Base-by-base conservation (phyloP, 176 grass and related monocot genomes). In the Oryza brachyantha region DNA sequence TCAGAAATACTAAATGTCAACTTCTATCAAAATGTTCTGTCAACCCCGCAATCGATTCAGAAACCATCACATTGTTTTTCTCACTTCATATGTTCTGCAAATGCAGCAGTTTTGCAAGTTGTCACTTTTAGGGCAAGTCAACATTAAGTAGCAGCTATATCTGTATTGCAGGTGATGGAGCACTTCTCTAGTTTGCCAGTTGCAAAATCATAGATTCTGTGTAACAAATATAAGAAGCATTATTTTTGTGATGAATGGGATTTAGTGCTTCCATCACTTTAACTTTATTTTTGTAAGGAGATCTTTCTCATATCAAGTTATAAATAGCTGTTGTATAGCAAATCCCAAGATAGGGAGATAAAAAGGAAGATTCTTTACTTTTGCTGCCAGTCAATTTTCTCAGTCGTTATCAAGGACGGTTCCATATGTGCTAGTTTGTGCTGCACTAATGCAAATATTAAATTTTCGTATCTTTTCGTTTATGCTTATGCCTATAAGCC, bases 201-300 rank as follows among this genome's bases (percentile, higher is more conserved):
- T 13, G 22, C 37, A 8, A 68, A 26, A 68, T 26, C 5, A 41
- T 41, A 21, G 21, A 24, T 24, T 57, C 7, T 57, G 48, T 52
- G 19, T 19, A 52, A 52, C 48, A 52, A 17, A n/a, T 52, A 52
- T 52, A 19, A 19, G 43, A 46, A 46, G 17, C 46, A 7, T 6
- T 50, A 50, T 50, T 52, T 52, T n/a, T 52, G 19, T 24, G 52
- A 22, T 22, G 52, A 57, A 57, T 57, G n/a, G n/a, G 50, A 61
- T 70, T 57, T 11, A 31, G 66, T 61, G 35, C 78, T 52, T 70
- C 25, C 24, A 31, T 80, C 40, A 70, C 65, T 57, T 24, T 70
- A 70, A 14, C 36, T 62, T 24, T 57, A 24, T 24, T 10, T 24
- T 24, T 10, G 1, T 13, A 57, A 57, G n/a, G 52, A 57, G 24